Conservation (phyloP, 2,329 filamentous ascomycete species). For the Pezicula neosporulosa region DNA sequence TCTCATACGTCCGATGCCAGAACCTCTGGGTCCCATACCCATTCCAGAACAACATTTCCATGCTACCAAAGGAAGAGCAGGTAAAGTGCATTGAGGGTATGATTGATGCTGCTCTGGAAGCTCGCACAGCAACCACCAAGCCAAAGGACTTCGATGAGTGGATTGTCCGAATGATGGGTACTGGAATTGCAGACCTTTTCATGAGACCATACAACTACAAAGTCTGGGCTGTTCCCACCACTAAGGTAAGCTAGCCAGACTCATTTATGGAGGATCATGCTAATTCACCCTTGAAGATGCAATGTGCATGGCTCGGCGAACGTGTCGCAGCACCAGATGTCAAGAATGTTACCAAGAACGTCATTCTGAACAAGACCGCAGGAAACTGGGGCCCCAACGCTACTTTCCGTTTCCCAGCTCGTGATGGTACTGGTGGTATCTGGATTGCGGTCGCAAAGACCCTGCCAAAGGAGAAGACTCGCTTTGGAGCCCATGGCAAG, state of each 20-base stretch:
- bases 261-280: not conserved
- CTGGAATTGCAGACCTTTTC: slow-evolving; percentile 89
- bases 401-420: slow-evolving; percentile 96
- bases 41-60: slow-evolving; percentile 99
- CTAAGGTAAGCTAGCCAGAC: slow-evolving; percentile 61
- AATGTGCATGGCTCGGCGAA: slow-evolving; percentile 97
- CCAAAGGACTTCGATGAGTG: slow-evolving; percentile 97
- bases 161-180: slow-evolving; percentile 90
- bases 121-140: slow-evolving; percentile 83
- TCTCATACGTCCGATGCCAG: slow-evolving; percentile 99
- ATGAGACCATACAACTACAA: slow-evolving; percentile 99
- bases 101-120: slow-evolving; percentile 89
- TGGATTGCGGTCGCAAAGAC: slow-evolving; percentile 97
- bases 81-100: slow-evolving; percentile 91
- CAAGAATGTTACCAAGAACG: slow-evolving; percentile 90
- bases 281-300: slow-evolving; percentile 67
- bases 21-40: slow-evolving; percentile 96
- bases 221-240: slow-evolving; percentile 98
- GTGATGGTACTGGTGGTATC: slow-evolving; percentile 95
- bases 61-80: slow-evolving; percentile 96
- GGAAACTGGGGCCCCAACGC: slow-evolving; percentile 98
- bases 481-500: slow-evolving; percentile 79
- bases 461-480: slow-evolving; percentile 85
- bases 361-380: slow-evolving; percentile 92
- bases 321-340: slow-evolving; percentile 95